These are phyloP conservation scores for Trichoderma virens DNA, from an alignment of 495 filamentous ascomycete species.

Conservation along the genomic window DNA sequence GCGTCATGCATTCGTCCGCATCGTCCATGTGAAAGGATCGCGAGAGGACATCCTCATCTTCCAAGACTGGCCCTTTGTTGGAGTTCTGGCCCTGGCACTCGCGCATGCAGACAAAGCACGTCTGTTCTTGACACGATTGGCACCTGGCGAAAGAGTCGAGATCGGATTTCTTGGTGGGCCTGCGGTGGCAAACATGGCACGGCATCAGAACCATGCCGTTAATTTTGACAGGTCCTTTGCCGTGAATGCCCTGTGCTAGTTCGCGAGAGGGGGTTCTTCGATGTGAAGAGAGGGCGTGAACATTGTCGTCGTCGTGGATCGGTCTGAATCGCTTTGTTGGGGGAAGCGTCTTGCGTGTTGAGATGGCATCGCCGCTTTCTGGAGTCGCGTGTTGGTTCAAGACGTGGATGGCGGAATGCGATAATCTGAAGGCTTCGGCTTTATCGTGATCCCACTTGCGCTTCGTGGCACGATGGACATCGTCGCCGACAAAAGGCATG, in stretches of 20 bases:
- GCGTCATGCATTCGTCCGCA: not conserved
- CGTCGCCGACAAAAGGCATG: not conserved
- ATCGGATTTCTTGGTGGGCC: conserved; percentile 39
- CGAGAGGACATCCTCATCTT: conserved; percentile 1
- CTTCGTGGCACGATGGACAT: not conserved
- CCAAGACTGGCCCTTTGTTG: conserved; percentile 15
- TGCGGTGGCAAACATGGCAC: conserved; percentile 42
- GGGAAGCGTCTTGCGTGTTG: not conserved
- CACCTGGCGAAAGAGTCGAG: conserved; percentile 42
- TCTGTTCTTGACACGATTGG: conserved; percentile 36
- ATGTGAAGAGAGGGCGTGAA: not conserved
- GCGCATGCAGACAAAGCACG: conserved; percentile 41
- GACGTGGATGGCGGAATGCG: not conserved
- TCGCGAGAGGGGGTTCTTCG: not conserved
- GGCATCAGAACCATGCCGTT: conserved; percentile 23
- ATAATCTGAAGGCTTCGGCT: not conserved
- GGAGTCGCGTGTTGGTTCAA: not conserved
- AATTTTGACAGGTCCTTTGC: not conserved
- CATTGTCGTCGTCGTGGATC: not conserved
- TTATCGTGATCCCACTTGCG: conserved; percentile 2
- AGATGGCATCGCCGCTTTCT: not conserved
- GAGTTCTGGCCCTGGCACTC: too few relatives aligned
- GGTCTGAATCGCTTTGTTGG: not conserved
- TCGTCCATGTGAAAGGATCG: conserved; percentile 11
- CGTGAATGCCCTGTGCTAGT: not conserved